Evolutionary conservation across 2,329 filamentous ascomycete species (phyloP).

Genomic region (Colletotrichum tabaci): DNA sequence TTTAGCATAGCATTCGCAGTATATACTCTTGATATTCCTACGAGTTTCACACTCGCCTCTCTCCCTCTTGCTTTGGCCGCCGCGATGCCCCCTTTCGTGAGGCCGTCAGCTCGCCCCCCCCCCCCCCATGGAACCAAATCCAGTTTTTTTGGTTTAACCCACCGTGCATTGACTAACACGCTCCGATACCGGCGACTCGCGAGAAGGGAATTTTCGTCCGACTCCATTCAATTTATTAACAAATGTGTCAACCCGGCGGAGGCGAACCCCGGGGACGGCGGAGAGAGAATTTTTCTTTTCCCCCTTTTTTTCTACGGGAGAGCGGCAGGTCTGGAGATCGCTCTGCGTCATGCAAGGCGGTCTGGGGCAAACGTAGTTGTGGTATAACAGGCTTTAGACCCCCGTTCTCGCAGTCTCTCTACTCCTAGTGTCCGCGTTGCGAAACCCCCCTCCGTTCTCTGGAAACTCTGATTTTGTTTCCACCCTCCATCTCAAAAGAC

Average conservation of each 20-base stretch:
- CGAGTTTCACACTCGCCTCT: neutral
- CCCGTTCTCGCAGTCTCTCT: neutral
- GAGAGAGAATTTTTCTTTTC: neutral
- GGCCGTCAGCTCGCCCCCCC: too few relatives aligned
- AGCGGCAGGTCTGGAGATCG: neutral
- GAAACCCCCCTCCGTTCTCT: too few relatives aligned
- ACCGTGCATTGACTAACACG: neutral
- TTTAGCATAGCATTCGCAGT: neutral
- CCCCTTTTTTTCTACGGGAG: too few relatives aligned
- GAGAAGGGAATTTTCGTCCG: neutral
- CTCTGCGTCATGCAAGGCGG: neutral
- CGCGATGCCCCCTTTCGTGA: too few relatives aligned
- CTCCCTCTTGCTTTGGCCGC: rapidly evolving
- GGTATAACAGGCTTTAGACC: slow-evolving; percentile 2
- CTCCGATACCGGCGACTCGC: slow-evolving; percentile 11
- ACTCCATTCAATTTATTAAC: slow-evolving; percentile 2
- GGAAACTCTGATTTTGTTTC: neutral
- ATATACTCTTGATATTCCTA: neutral
- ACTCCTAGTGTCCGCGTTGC: neutral
- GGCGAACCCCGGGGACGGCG: neutral
- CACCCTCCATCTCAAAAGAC: neutral
- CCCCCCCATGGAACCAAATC: neutral
- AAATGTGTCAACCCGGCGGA: neutral
- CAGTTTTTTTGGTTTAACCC: neutral
- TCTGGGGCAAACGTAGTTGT: neutral